These are phyloP conservation scores for Sesbania bispinosa DNA, from an alignment of 306 rosid species.

Conservation along the genomic window DNA sequence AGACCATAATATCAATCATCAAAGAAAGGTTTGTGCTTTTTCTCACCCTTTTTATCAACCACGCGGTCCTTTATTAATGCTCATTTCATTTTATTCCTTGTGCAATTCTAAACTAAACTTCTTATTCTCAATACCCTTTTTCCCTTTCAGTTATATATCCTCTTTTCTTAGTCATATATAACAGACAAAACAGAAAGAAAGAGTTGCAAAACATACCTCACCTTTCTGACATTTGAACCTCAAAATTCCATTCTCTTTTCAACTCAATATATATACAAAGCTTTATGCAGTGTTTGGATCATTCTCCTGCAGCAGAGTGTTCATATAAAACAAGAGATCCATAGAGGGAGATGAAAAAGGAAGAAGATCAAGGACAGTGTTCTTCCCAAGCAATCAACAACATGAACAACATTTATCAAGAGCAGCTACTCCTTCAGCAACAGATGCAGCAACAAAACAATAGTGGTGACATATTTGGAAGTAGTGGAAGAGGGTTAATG, in stretches of 20 bases:
- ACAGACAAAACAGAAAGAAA: constrained; percentile 8
- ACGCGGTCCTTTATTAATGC: no score
- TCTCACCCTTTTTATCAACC: not conserved
- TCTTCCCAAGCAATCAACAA: constrained; percentile 50
- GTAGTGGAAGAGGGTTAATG: constrained; percentile 41
- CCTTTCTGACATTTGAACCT: constrained; percentile 15
- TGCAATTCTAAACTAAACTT: not conserved
- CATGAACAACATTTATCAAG: constrained; percentile 58
- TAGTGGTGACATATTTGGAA: constrained; percentile 25
- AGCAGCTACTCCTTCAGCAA: constrained; percentile 57
- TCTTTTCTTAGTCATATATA: constrained; percentile 6
- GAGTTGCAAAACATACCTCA: constrained; percentile 5
- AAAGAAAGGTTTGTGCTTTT: constrained; percentile 32
- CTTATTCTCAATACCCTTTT: constrained; percentile 12
- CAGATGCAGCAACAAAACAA: constrained; percentile 47
- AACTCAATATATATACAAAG: not conserved
- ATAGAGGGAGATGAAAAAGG: constrained; percentile 48
- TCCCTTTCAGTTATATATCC: constrained; percentile 4
- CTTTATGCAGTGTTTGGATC: constrained; percentile 5
- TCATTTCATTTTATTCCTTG: constrained; percentile 7
- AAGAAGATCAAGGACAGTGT: constrained; percentile 64
- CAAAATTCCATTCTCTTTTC: constrained; percentile 7
- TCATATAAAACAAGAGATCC: not conserved
- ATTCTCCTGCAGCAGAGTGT: not conserved
- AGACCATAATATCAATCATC: constrained; percentile 23